Evolutionary conservation across 331 rosid species (phyloP).

Genomic region (Stylosanthes scabra): DNA sequence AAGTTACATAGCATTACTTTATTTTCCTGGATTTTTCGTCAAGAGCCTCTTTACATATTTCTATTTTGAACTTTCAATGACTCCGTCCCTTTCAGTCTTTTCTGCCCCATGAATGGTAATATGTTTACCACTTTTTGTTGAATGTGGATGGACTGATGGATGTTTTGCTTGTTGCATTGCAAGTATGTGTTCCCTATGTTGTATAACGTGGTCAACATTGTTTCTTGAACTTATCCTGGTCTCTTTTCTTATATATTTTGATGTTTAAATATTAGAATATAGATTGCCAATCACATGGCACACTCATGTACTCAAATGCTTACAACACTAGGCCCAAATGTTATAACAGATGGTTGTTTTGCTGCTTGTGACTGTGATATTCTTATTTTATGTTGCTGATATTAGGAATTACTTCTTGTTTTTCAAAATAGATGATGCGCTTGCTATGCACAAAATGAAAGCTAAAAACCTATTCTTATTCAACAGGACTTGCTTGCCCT

Average conservation of each 20-base stretch:
- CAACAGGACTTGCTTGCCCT: not conserved
- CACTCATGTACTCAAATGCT: constrained; percentile 6
- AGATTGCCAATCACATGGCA: constrained; percentile 13
- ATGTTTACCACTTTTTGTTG: not conserved
- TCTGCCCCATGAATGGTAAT: not conserved
- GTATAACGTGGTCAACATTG: not conserved
- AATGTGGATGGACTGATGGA: not conserved
- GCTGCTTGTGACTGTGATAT: constrained; percentile 15
- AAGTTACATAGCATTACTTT: constrained; percentile 3
- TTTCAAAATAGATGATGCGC: not conserved
- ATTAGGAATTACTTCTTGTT: not conserved
- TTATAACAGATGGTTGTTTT: not conserved
- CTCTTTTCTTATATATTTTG: not conserved
- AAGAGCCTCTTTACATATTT: not conserved
- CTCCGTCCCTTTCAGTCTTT: not conserved
- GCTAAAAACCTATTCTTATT: not conserved
- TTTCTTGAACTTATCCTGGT: not conserved
- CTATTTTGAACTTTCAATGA: not conserved
- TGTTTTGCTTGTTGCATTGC: constrained; percentile 10
- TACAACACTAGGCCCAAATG: not conserved
- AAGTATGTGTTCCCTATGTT: not conserved
- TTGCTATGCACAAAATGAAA: not conserved
- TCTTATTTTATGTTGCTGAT: constrained; percentile 2
- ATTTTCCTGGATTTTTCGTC: not conserved
- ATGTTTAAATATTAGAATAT: constrained; percentile 11